phyloP scores from a whole-genome alignment of 225 moss, liverwort and hornwort genomes.

The Climacium dendroides region DNA sequence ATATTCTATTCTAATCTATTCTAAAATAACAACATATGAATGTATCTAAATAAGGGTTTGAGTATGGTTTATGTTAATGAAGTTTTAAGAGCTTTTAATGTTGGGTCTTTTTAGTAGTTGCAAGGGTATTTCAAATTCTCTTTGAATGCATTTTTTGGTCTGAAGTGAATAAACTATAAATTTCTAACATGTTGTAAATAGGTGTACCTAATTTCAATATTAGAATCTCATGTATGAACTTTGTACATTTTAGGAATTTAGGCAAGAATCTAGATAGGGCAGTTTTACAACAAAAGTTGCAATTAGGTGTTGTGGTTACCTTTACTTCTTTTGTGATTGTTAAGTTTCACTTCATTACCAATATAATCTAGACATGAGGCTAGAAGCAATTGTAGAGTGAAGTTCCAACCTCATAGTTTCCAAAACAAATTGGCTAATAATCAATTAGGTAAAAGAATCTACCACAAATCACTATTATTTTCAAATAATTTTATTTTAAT shows the following conservation, averaged over 20 bases:
- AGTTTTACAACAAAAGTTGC: not conserved
- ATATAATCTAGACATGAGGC: not conserved
- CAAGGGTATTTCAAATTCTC: too few relatives aligned
- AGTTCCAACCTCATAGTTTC: accelerated
- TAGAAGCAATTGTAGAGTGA: too few relatives aligned
- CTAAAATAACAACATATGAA: too few relatives aligned
- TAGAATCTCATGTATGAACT: not conserved
- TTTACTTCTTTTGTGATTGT: not conserved
- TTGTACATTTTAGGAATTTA: too few relatives aligned
- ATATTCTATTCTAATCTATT: too few relatives aligned
- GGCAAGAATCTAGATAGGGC: accelerated
- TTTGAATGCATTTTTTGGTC: too few relatives aligned
- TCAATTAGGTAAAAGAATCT: not conserved
- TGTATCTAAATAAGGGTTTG: too few relatives aligned
- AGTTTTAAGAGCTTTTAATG: too few relatives aligned
- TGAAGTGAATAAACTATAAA: too few relatives aligned
- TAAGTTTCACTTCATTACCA: not conserved
- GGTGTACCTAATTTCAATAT: accelerated
- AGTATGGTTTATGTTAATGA: too few relatives aligned
- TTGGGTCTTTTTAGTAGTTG: too few relatives aligned
- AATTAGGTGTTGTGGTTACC: not conserved
- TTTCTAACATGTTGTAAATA: too few relatives aligned
- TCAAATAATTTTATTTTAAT: not conserved
- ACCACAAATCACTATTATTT: not conserved
- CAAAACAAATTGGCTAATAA: not conserved